These are phyloP conservation scores for Tilletia setariae DNA, from an alignment of 1,284 basidiomycete genomes.

Conservation along the genomic window DNA sequence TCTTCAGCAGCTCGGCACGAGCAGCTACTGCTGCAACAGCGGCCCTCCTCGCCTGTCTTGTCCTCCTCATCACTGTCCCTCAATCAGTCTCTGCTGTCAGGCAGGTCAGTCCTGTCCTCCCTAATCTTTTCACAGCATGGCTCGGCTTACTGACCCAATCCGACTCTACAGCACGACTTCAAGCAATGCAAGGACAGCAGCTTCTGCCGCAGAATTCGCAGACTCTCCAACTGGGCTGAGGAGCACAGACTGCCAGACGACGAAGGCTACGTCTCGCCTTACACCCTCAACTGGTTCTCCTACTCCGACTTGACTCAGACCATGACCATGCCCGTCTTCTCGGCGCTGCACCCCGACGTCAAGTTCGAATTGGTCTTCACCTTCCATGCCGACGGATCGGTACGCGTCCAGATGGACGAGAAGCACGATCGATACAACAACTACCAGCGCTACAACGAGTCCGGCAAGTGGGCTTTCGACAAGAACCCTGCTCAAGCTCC, in stretches of 20 bases:
- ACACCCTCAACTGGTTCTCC: constrained; percentile 31
- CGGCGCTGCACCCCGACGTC: constrained; percentile 44
- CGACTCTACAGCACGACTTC: constrained; percentile 34
- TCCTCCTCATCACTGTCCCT: too few relatives aligned
- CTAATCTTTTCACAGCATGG: background rate
- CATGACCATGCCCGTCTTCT: constrained; percentile 33
- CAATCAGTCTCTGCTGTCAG: too few relatives aligned
- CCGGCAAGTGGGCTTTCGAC: constrained; percentile 43
- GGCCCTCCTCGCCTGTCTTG: too few relatives aligned
- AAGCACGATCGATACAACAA: constrained; percentile 34
- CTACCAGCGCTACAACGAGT: constrained; percentile 48
- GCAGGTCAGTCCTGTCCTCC: too few relatives aligned
- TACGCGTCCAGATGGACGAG: constrained; percentile 47
- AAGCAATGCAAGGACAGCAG: constrained; percentile 52
- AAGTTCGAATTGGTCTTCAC: constrained; percentile 38
- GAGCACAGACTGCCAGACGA: constrained; percentile 27
- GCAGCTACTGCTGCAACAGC: too few relatives aligned
- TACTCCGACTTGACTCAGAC: constrained; percentile 22
- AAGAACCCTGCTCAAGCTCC: constrained; percentile 33
- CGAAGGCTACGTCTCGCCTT: constrained; percentile 36
- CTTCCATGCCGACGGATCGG: constrained; percentile 48
- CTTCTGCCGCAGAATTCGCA: constrained; percentile 49
- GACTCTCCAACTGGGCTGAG: constrained; percentile 41
- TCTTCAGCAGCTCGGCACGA: too few relatives aligned
- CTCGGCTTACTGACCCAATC: background rate